Evolutionary conservation across 768 basidiomycete genomes (phyloP), one percentile per base, ranked within the genome.

Genomic region (Tricholoma hemisulphureum): DNA sequence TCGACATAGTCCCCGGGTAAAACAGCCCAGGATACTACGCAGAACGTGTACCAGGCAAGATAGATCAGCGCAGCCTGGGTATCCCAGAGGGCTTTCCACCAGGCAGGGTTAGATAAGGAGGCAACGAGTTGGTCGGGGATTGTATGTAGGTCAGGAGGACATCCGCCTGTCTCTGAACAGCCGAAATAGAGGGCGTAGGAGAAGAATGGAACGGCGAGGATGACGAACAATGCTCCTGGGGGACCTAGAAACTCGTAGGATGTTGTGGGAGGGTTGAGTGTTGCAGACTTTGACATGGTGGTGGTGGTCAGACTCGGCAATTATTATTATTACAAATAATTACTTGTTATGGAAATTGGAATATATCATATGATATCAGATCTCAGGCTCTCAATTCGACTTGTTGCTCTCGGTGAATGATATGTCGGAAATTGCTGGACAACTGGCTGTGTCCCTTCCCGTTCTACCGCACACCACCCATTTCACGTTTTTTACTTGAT

Each of bases 41-140:
- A 88, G 71, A 89, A 98, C n/a, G 83, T 75, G 72, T 97, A 98
- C 95, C 96, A 99, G 0, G 72, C 92, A 39, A 89, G 69, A 74
- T 98, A 98, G 14, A 89, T 80, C 20, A 85, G 63, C 2, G 83
- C 66, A 0, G 94, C 94, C 57, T 95, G 76, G 0, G 83, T 82
- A 65, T 98, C 95, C 88, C 91, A 97, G 1, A 97, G 80, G 18
- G 77, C 71, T 45, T 75, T 79, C 88, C 91, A 95, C 83, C 84
- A 94, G 16, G 74, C 67, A 5, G 67, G 60, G 63, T 74, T 72
- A 6, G 80, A 75, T 7, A 91, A 60, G 0, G 86, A 73, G 16
- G 75, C 65, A 28, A 79, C 61, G 52, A 88, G 70, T 61, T 71
- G 73, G 41, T 78, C 72, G 28, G 77, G 72, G 58, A 85, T 61